phyloP scores from a whole-genome alignment of 2,329 filamentous ascomycete genomes.

The Cladosporium sp. region DNA sequence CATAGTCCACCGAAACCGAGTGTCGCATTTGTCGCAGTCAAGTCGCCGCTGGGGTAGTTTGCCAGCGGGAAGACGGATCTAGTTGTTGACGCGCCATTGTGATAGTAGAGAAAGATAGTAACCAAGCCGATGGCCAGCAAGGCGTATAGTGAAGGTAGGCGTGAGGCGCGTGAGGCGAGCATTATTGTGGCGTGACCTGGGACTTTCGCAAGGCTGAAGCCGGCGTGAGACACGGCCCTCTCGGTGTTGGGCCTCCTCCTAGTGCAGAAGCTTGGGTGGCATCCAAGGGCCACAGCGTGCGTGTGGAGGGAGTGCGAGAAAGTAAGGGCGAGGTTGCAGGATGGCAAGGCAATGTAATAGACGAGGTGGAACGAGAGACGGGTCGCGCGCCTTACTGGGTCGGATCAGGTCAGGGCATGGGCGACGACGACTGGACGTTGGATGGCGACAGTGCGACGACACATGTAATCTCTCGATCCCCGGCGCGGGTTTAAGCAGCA shows the following conservation, averaged over 20 bases:
- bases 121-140: slow-evolving; percentile 12
- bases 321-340: not conserved
- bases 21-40: slow-evolving; percentile 28
- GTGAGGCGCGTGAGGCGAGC: slow-evolving; percentile 20
- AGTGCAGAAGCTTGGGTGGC: not conserved
- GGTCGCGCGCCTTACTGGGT: not conserved
- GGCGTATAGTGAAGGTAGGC: slow-evolving; percentile 10
- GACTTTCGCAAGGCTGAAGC: not conserved
- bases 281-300: slow-evolving; percentile 1
- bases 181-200: slow-evolving; percentile 9
- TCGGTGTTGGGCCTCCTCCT: not conserved
- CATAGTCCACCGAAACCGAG: slow-evolving; percentile 42
- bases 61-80: slow-evolving; percentile 3
- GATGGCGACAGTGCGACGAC: not conserved
- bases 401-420: not conserved
- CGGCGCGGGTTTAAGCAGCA: not conserved
- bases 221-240: slow-evolving; percentile 8
- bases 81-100: not conserved
- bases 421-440: slow-evolving; percentile 8
- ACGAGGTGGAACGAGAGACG: not conserved
- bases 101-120: slow-evolving; percentile 12
- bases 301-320: not conserved
- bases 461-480: slow-evolving; percentile 9
- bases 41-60: slow-evolving; percentile 12
- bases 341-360: not conserved